Percentiles rank a stretch among this genome's conserved stretches.
Conservation (phyloP, 2,329 filamentous ascomycete genomes). For the Cordyceps tenuipes region DNA sequence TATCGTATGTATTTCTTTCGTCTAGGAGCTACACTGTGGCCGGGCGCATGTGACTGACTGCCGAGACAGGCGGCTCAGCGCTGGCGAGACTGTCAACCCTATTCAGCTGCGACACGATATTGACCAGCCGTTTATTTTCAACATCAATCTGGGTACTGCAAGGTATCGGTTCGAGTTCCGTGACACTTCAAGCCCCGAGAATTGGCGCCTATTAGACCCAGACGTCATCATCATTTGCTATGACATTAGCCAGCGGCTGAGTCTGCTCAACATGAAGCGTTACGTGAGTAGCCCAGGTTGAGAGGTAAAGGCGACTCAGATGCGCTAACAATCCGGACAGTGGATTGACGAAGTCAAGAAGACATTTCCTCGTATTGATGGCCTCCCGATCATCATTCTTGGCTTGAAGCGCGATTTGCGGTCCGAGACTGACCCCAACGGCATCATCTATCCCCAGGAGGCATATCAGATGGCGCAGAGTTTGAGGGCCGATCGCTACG, state of each 20-base stretch:
- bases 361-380: slow-evolving; percentile 38
- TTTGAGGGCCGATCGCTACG: slow-evolving; percentile 53
- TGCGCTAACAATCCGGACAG: slow-evolving; percentile 24
- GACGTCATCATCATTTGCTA: slow-evolving; percentile 53
- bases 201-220: slow-evolving; percentile 50
- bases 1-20: slow-evolving; percentile 42
- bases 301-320: background rate
- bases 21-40: background rate
- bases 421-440: slow-evolving; percentile 50
- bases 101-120: slow-evolving; percentile 46
- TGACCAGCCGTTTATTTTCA: slow-evolving; percentile 53
- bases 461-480: slow-evolving; percentile 48
- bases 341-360: slow-evolving; percentile 49
- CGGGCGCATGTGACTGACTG: slow-evolving; percentile 1
- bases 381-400: slow-evolving; percentile 46
- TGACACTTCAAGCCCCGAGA: slow-evolving; percentile 50
- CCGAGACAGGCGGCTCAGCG: slow-evolving; percentile 41
- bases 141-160: slow-evolving; percentile 34
- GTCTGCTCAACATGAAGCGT: slow-evolving; percentile 49
- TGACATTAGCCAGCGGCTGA: slow-evolving; percentile 51
- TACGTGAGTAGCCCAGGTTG: slow-evolving; percentile 32
- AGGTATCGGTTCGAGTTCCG: slow-evolving; percentile 49
- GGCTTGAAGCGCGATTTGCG: slow-evolving; percentile 54
- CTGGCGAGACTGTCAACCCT: slow-evolving; percentile 31
- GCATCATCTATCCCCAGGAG: slow-evolving; percentile 54